Conservation (phyloP, 768 basidiomycete genomes). For the Gymnopilus dilepis region DNA sequence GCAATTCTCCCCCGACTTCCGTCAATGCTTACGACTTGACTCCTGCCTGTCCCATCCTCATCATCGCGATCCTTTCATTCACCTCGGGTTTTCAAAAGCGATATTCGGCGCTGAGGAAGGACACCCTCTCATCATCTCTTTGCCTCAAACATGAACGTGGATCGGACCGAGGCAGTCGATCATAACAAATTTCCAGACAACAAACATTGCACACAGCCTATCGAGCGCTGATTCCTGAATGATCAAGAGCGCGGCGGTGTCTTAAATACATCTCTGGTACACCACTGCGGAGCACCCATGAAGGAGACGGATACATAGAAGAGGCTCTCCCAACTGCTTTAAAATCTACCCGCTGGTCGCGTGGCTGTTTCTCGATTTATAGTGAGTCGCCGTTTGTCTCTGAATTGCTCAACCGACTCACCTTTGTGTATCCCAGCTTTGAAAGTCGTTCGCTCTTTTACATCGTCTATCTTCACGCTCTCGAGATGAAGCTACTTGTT, state of each 20-base stretch:
- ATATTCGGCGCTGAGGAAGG: background rate
- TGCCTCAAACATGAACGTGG: background rate
- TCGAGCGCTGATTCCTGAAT: background rate
- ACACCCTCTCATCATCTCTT: background rate
- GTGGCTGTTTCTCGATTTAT: background rate
- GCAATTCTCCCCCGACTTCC: too few relatives aligned
- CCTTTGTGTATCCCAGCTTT: background rate
- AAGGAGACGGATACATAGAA: background rate
- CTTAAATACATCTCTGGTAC: background rate
- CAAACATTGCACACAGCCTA: background rate
- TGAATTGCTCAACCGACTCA: background rate
- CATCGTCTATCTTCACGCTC: background rate
- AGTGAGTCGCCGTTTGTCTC: conserved; percentile 1
- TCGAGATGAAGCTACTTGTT: conserved; percentile 5
- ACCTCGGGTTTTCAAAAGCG: background rate
- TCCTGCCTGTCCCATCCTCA: background rate
- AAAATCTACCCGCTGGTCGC: conserved; percentile 2
- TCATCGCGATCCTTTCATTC: background rate
- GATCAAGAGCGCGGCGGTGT: too few relatives aligned
- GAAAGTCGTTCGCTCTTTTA: background rate
- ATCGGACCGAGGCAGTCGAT: background rate
- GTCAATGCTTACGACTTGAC: too few relatives aligned
- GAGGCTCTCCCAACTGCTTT: conserved; percentile 2
- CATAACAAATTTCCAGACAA: background rate
- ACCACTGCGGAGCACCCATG: background rate